Percentiles rank a stretch among this genome's conserved stretches.
Conservation (phyloP, 225 moss, liverwort and hornwort species). For the Straminergon stramineum region DNA sequence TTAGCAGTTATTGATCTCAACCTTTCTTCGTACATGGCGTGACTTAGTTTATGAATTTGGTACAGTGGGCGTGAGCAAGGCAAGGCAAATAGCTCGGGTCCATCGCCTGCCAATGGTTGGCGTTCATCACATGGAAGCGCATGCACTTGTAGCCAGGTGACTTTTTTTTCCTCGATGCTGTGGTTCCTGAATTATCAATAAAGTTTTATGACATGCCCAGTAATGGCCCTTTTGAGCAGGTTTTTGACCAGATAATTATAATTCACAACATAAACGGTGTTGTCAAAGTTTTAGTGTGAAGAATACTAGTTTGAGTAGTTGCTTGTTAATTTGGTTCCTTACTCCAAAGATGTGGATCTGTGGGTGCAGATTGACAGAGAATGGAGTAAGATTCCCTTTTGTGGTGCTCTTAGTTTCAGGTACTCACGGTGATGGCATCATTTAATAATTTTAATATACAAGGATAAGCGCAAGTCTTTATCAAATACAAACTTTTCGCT, state of each 20-base stretch:
- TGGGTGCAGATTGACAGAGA: conserved; percentile 64
- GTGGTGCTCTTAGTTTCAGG: conserved; percentile 95
- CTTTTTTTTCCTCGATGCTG: not conserved
- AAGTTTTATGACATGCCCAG: not conserved
- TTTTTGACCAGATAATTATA: not conserved
- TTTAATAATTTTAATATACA: not conserved
- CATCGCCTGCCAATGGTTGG: conserved; percentile 76
- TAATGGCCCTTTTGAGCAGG: not conserved
- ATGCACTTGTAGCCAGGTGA: conserved; percentile 92
- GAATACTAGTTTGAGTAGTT: not conserved
- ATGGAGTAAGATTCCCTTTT: conserved; percentile 78
- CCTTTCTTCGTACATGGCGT: not conserved
- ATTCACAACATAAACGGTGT: not conserved
- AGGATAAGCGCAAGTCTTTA: not conserved
- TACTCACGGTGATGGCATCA: conserved; percentile 20
- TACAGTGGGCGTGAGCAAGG: conserved; percentile 95
- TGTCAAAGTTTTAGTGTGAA: not conserved
- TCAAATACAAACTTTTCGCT: not conserved
- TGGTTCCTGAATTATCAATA: not conserved
- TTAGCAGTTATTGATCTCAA: not conserved
- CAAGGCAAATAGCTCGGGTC: conserved; percentile 68
- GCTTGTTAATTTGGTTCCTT: not conserved
- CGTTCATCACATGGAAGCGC: conserved; percentile 99
- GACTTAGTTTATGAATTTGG: not conserved
- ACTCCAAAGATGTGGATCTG: not conserved